These are phyloP conservation scores for Blastocystis sp. DNA, from an alignment of 352 stramenopile species.

Conservation along the genomic window DNA sequence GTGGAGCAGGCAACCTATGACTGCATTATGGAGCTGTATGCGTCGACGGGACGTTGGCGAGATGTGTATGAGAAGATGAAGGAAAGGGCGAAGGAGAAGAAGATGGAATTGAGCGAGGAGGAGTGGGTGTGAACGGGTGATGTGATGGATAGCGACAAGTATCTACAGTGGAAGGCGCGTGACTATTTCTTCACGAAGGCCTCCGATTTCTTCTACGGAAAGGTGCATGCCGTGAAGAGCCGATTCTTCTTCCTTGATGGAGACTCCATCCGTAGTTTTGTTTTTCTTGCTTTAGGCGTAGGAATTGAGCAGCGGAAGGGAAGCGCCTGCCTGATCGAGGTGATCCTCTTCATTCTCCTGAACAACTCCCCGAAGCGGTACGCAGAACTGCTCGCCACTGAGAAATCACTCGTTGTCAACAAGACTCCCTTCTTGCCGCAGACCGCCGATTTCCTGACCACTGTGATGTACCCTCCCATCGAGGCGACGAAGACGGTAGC, in stretches of 20 bases:
- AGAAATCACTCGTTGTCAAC: slow-evolving; percentile 3
- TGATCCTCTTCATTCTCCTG: slow-evolving; percentile 55
- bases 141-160: slow-evolving; percentile 7
- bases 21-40: slow-evolving; percentile 20
- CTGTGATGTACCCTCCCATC: slow-evolving; percentile 41
- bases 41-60: slow-evolving; percentile 13
- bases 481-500: neutral
- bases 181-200: slow-evolving; percentile 21
- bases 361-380: slow-evolving; percentile 33
- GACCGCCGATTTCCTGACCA: slow-evolving; percentile 5
- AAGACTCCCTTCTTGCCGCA: neutral
- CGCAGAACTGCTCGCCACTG: neutral
- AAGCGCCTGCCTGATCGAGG: neutral
- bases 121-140: neutral
- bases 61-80: slow-evolving; percentile 37
- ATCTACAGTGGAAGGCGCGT: slow-evolving; percentile 33
- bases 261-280: slow-evolving; percentile 32
- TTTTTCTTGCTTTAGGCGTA: neutral
- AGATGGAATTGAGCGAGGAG: slow-evolving; percentile 4
- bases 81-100: slow-evolving; percentile 26
- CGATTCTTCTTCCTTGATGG: slow-evolving; percentile 59
- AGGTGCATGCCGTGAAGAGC: neutral
- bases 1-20: slow-evolving; percentile 33
- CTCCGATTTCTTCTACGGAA: slow-evolving; percentile 16
- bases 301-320: slow-evolving; percentile 49